These are phyloP conservation scores for Beauveria sp. DNA, from an alignment of 2,329 filamentous ascomycete species.

Conservation along the genomic window DNA sequence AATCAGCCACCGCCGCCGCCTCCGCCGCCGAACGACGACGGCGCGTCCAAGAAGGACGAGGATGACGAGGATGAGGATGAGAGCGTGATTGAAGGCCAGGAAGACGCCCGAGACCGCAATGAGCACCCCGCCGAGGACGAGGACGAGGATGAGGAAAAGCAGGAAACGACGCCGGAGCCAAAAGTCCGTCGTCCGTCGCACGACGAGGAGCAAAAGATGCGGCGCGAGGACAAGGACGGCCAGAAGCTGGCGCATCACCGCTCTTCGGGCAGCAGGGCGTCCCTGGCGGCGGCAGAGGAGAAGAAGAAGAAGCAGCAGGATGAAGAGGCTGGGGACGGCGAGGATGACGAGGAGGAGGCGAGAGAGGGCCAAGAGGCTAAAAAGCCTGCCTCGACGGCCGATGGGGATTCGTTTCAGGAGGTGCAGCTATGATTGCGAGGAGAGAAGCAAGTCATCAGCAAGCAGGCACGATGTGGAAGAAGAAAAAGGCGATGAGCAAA, in stretches of 20 bases:
- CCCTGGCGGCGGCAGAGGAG: constrained; percentile 17
- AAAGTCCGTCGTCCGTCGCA: constrained; percentile 22
- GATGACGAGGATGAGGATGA: constrained; percentile 13
- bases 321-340: constrained; percentile 16
- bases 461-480: neutral
- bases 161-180: constrained; percentile 30
- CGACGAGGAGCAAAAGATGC: constrained; percentile 48
- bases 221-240: constrained; percentile 46
- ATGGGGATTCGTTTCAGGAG: constrained; percentile 56
- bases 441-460: neutral
- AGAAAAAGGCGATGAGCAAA: neutral
- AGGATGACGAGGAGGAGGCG: constrained; percentile 22
- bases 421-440: constrained; percentile 42
- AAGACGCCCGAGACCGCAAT: constrained; percentile 15
- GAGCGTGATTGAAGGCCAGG: constrained; percentile 16
- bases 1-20: constrained; percentile 21
- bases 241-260: constrained; percentile 43
- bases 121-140: constrained; percentile 20
- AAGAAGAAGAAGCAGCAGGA: constrained; percentile 25
- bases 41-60: constrained; percentile 11
- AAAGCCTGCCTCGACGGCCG: constrained; percentile 40
- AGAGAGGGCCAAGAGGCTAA: constrained; percentile 24
- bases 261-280: constrained; percentile 22
- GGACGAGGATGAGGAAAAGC: constrained; percentile 17
- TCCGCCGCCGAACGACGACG: constrained; percentile 7